Conservation (phyloP, 192 early-diverging fungal genomes). For the Coemansia javaensis region DNA sequence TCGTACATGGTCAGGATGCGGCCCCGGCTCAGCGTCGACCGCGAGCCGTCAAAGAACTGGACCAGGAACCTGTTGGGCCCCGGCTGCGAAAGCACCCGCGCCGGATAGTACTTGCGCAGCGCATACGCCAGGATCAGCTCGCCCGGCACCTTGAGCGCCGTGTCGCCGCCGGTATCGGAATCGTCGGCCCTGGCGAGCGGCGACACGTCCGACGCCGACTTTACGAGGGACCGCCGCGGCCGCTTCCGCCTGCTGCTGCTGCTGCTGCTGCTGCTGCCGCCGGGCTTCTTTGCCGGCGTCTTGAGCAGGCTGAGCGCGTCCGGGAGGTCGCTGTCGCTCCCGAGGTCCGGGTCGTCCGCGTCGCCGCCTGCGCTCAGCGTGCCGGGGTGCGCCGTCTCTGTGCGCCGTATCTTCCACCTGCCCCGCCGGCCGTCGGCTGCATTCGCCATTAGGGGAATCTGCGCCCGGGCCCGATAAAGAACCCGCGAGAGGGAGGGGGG, state of each 20-base stretch:
- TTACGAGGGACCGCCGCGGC: slow-evolving; percentile 3
- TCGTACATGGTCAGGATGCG: slow-evolving; percentile 43
- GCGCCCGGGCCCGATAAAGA: too few species aligned
- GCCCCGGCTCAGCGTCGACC: slow-evolving; percentile 3
- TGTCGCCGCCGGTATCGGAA: slow-evolving; percentile 4
- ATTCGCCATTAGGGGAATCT: too few species aligned
- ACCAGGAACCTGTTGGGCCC: slow-evolving; percentile 13
- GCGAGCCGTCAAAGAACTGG: slow-evolving; percentile 37
- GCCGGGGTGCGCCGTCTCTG: too few species aligned
- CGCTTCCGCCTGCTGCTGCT: background rate
- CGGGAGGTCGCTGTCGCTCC: slow-evolving; percentile 43
- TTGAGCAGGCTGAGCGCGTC: slow-evolving; percentile 33
- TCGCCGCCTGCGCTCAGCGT: too few species aligned
- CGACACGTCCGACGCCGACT: slow-evolving; percentile 26
- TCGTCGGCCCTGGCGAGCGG: slow-evolving; percentile 7
- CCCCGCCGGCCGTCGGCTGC: too few species aligned
- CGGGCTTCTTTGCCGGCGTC: slow-evolving; percentile 1
- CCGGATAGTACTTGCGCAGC: slow-evolving; percentile 44
- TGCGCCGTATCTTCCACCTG: too few species aligned
- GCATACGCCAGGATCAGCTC: slow-evolving; percentile 35
- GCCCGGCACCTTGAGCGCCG: slow-evolving; percentile 30
- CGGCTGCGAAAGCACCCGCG: slow-evolving; percentile 14
- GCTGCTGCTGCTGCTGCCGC: too few species aligned
- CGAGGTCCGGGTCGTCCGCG: background rate
- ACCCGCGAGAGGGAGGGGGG: too few species aligned